Base-by-base conservation (phyloP, 345 rosid species). In the Acer saccharum region DNA sequence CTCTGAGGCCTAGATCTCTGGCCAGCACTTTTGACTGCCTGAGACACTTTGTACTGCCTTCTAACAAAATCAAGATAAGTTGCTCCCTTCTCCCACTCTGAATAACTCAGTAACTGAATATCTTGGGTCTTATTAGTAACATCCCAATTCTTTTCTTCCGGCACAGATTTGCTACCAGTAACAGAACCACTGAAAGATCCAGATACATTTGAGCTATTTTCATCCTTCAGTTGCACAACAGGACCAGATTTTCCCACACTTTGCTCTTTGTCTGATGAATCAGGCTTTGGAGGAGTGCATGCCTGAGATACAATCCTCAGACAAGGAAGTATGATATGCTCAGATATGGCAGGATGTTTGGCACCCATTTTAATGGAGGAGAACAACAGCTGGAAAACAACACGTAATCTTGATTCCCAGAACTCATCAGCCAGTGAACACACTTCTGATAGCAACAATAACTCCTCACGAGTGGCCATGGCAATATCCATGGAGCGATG, bases 401-500 rank as follows among this genome's bases (percentile, higher is more conserved):
- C 87, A 69, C 98, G 98, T 80, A 96, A 84, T 79, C 98, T 91
- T 66, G 97, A 91, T 86, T 96, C 99, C 98, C 98, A 94, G 77
- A 92, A 90, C 83, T 96, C 98, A 88, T 96, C 99, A 75, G 95
- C 89, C 82, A 94, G 84, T 41, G 99, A 92, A 86, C 97, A 96
- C 76, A 94, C 97, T 83, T 96, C 99, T 55, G 99, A 96, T 78
- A 96, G 97, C 87, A 96, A 85, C 81, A 90, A 83, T 86, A 96
- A 75, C 83, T 96, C 99, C 81, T 96, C 98, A 74, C 97, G 97
- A 83, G 93, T 92, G 73, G 97, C 92, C 21, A 92, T 80, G 20
- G 98, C 97, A 82, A 94, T 87, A 81, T 96, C 99, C 97, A 96
- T 92, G 85, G 99, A 94, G 39, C 97, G 97, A 83, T 96, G 98